phyloP scores from a whole-genome alignment of 371 early-diverging fungal genomes.

The Actinomortierella ambigua region DNA sequence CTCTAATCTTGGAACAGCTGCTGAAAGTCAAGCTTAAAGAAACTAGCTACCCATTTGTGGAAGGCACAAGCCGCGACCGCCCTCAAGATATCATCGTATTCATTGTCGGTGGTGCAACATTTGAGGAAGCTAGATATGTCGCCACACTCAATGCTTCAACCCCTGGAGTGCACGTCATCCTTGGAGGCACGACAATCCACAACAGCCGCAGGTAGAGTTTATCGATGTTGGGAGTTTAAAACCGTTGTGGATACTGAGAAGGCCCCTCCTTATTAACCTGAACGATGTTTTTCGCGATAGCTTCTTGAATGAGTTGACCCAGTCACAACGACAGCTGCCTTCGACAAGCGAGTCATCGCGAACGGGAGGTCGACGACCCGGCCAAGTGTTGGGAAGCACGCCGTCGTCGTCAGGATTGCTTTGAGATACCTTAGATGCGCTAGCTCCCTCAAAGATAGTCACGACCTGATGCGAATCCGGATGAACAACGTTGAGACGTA shows the following conservation, averaged over 20 bases:
- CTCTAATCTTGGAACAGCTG: slow-evolving; percentile 74
- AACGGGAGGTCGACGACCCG: no score
- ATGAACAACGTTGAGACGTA: no score
- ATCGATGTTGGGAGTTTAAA: background rate
- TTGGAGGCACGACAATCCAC: slow-evolving; percentile 90
- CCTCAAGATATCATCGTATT: slow-evolving; percentile 95
- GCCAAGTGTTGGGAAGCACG: no score
- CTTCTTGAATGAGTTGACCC: slow-evolving; percentile 39
- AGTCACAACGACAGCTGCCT: slow-evolving; percentile 14
- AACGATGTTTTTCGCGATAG: slow-evolving; percentile 5
- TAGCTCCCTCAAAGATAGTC: no score
- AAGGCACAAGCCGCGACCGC: slow-evolving; percentile 69
- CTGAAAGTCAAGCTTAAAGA: slow-evolving; percentile 85
- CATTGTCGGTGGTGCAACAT: slow-evolving; percentile 92
- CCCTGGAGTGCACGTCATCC: slow-evolving; percentile 79
- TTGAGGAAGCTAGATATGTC: slow-evolving; percentile 89
- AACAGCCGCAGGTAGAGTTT: slow-evolving; percentile 65
- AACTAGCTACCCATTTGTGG: slow-evolving; percentile 78
- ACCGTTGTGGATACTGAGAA: background rate
- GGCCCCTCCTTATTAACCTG: background rate
- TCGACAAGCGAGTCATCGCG: no score
- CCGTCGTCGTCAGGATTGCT: no score
- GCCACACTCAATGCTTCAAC: slow-evolving; percentile 76
- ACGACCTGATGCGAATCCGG: no score
- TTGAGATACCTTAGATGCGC: no score